phyloP scores from a whole-genome alignment of 495 filamentous ascomycete species.

The Aspergillus funiculosus region DNA sequence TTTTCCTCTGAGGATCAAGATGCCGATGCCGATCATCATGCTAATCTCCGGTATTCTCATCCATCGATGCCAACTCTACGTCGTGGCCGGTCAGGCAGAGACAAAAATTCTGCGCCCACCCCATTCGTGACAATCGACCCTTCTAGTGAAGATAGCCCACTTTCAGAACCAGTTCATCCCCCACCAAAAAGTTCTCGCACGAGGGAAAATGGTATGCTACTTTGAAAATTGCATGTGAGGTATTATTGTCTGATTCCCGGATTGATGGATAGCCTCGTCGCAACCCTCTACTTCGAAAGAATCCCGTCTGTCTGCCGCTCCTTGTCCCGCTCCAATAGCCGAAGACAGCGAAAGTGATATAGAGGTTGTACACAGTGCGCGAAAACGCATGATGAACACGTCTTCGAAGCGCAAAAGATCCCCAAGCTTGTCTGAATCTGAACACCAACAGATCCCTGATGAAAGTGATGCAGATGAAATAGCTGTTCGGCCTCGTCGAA shows the following conservation, averaged over 20 bases:
- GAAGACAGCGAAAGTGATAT: conserved; percentile 19
- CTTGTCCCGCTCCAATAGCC: not conserved
- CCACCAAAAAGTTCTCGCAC: not conserved
- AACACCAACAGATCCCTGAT: conserved; percentile 6
- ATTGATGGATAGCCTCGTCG: not conserved
- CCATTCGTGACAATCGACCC: conserved; percentile 7
- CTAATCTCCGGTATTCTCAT: conserved; percentile 37
- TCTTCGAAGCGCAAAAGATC: conserved; percentile 19
- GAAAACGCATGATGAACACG: conserved; percentile 8
- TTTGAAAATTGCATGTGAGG: not conserved
- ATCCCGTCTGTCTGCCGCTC: not conserved
- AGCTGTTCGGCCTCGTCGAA: conserved; percentile 26
- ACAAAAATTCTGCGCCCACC: not conserved
- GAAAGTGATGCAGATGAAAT: conserved; percentile 29
- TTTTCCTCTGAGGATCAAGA: conserved; percentile 15
- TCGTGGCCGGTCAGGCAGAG: not conserved
- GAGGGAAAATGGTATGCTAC: conserved; percentile 4
- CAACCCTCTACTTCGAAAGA: conserved; percentile 6
- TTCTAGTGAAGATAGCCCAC: not conserved
- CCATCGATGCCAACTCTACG: conserved; percentile 29
- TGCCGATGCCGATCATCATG: conserved; percentile 24
- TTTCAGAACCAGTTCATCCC: not conserved
- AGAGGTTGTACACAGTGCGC: conserved; percentile 15
- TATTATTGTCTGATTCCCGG: not conserved
- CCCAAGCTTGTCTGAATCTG: not conserved